Evolutionary conservation across 768 basidiomycete genomes (phyloP).

Genomic region (Leccinellum albellum): DNA sequence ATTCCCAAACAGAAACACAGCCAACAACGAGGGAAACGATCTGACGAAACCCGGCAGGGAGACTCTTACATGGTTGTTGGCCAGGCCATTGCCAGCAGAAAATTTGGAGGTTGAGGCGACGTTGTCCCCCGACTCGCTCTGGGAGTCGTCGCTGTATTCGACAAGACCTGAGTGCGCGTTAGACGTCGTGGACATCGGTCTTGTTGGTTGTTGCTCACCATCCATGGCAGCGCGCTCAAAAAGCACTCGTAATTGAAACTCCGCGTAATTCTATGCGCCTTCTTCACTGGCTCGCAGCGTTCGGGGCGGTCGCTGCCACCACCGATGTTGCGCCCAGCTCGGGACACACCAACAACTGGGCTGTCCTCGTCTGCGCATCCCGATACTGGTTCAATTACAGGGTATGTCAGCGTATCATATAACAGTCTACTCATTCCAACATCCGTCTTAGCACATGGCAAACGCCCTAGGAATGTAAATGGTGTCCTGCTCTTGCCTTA

Average conservation of each 20-base stretch:
- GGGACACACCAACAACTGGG: constrained; percentile 96
- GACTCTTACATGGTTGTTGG: constrained; percentile 59
- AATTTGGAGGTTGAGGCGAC: constrained; percentile 31
- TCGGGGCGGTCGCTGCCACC: constrained; percentile 33
- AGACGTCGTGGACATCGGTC: constrained; percentile 2
- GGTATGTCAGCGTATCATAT: constrained; percentile 38
- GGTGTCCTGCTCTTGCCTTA: neutral
- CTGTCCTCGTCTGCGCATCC: constrained; percentile 91
- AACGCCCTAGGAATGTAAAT: constrained; percentile 93
- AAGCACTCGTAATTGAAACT: constrained; percentile 18
- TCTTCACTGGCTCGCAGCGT: constrained; percentile 26
- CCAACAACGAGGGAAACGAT: constrained; percentile 66
- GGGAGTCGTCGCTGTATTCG: constrained; percentile 62
- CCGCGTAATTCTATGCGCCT: constrained; percentile 25
- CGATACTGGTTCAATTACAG: constrained; percentile 99
- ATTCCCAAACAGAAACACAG: constrained; percentile 55
- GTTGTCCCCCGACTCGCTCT: constrained; percentile 50
- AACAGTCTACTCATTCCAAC: neutral
- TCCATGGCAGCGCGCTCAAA: constrained; percentile 24
- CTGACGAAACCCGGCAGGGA: constrained; percentile 35
- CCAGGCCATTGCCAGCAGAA: constrained; percentile 2
- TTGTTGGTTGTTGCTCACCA: constrained; percentile 18
- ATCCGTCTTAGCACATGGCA: constrained; percentile 81
- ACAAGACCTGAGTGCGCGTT: constrained; percentile 45
- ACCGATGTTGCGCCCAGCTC: constrained; percentile 38